Conservation (phyloP, 2,329 filamentous ascomycete species). For the Mycocentrospora acerina region DNA sequence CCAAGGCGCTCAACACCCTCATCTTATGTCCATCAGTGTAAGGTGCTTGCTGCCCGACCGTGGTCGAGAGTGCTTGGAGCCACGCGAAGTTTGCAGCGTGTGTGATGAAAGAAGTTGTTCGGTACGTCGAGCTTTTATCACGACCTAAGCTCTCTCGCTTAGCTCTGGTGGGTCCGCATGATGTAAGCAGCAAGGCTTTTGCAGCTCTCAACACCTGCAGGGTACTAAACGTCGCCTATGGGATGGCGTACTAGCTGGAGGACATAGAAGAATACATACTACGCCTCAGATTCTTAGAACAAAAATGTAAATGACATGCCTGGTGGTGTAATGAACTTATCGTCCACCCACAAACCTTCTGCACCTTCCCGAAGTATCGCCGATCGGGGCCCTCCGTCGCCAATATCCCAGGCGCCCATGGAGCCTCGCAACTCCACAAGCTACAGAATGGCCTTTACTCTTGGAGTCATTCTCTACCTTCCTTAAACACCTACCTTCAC, state of each 20-base stretch:
- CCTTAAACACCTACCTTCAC: not conserved
- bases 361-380: not conserved
- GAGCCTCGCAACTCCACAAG: too few species aligned
- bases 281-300: too few species aligned
- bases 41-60: conserved; percentile 31
- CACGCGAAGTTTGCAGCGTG: conserved; percentile 34
- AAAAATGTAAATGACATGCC: too few species aligned
- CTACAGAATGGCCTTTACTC: too few species aligned
- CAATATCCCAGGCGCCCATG: too few species aligned
- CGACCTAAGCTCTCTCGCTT: conserved; percentile 24
- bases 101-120: conserved; percentile 20
- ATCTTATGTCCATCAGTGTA: conserved; percentile 40
- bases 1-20: conserved; percentile 31
- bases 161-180: conserved; percentile 17
- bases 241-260: too few species aligned
- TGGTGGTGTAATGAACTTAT: too few species aligned
- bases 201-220: too few species aligned
- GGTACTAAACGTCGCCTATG: too few species aligned
- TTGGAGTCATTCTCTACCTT: too few species aligned
- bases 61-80: conserved; percentile 30
- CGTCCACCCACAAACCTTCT: not conserved
- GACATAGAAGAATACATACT: too few species aligned
- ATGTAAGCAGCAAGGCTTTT: conserved; percentile 1
- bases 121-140: conserved; percentile 26
- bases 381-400: too few species aligned